Evolutionary conservation across 2,329 filamentous ascomycete genomes (phyloP), one percentile per base, ranked within the genome.

Genomic region (Colletotrichum sp.): DNA sequence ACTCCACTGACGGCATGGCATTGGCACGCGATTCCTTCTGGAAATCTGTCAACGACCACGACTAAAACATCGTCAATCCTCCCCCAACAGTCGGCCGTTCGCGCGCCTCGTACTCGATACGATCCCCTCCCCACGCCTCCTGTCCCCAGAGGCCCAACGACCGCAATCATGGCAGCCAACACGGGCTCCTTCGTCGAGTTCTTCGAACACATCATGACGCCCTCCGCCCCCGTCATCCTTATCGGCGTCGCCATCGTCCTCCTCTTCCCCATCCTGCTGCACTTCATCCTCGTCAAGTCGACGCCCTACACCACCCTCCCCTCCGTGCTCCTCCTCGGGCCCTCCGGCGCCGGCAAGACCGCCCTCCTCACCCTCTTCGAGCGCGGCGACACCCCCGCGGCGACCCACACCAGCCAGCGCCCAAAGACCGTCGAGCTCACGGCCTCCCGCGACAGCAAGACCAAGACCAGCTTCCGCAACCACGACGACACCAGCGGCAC

Each of bases 341-440:
- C 96, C 18, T 93, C 93, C 71, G 94, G 93, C 77, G 91, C 92
- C 66, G 97, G 97, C 81, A 99, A 98, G 88, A 98, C 97, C 0
- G 91, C 94, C 10, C 91, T 98, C 39, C 87, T 96, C n/a, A 96
- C 95, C 27, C 89, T 97, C 79, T 88, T 92, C 80, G 90, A 93
- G 85, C 89, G 90, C 79, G 90, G 90, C 80, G 68, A 79, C 66
- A 58, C 61, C 65, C 80, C 84, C 71, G 81, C 85, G 71, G 80
- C 84, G 73, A 93, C 91, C n/a, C 89, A 91, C 84, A 91, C 90
- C 34, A 88, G 89, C 30, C 90, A 92, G 78, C 78, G 84, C 4
- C 78, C 87, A 13, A 86, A 89, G 69, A 81, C 87, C 16, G 85
- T 91, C 82, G 90, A 92, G 83, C 88, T 92, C 70, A 90, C 88